A percentile compares a stretch with the other conserved stretches of the same genome.
Evolutionary conservation across 2,329 filamentous ascomycete genomes (phyloP).

Genomic region (Penicillium sp.): DNA sequence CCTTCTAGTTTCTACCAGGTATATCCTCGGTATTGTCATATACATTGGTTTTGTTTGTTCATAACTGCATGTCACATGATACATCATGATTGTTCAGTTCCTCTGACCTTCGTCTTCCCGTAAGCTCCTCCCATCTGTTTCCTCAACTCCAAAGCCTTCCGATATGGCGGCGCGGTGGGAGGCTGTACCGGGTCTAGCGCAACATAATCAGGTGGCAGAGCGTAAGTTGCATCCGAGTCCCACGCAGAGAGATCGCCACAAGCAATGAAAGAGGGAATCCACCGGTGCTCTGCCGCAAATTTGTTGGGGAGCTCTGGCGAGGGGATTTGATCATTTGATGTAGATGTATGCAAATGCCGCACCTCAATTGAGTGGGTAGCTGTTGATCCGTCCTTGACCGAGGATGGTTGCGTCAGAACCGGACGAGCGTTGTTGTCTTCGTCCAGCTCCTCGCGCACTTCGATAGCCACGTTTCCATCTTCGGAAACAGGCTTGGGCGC

Average conservation of each 20-base stretch:
- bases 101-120: slow-evolving; percentile 63
- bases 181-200: slow-evolving; percentile 92
- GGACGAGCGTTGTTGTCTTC: slow-evolving; percentile 30
- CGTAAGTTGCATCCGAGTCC: slow-evolving; percentile 94
- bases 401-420: slow-evolving; percentile 6
- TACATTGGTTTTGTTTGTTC: slow-evolving; percentile 5
- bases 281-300: slow-evolving; percentile 57
- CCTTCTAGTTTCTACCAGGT: neutral
- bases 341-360: slow-evolving; percentile 43
- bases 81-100: slow-evolving; percentile 27
- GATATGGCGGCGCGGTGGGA: slow-evolving; percentile 94
- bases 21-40: slow-evolving; percentile 16
- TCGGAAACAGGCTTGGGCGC: slow-evolving; percentile 29
- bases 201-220: slow-evolving; percentile 80
- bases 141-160: slow-evolving; percentile 81
- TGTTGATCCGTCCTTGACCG: neutral
- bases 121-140: slow-evolving; percentile 75
- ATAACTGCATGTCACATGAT: slow-evolving; percentile 1
- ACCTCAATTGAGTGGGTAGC: slow-evolving; percentile 25
- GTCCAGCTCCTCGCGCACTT: slow-evolving; percentile 46
- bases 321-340: slow-evolving; percentile 15
- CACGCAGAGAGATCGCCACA: slow-evolving; percentile 94
- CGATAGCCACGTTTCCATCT: slow-evolving; percentile 36
- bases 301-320: slow-evolving; percentile 26
- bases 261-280: slow-evolving; percentile 96